These are phyloP conservation scores for Phenoliferia sp. DNA, from an alignment of 1,284 basidiomycete species.

Conservation along the genomic window DNA sequence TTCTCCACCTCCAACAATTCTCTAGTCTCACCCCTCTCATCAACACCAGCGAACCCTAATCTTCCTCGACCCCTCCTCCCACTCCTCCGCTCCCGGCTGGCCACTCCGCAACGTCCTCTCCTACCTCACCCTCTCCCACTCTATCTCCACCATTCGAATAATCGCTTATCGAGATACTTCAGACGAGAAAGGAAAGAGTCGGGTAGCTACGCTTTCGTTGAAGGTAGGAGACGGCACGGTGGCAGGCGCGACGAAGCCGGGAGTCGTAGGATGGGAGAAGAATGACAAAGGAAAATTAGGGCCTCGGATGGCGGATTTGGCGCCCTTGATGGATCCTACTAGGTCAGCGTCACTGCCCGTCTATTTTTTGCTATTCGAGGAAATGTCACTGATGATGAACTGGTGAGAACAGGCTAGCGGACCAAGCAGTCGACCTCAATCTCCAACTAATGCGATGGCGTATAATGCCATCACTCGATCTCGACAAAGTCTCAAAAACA, in stretches of 20 bases:
- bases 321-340: constrained; percentile 90
- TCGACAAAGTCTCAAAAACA: constrained; percentile 77
- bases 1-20: not conserved
- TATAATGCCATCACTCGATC: constrained; percentile 79
- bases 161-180: constrained; percentile 61
- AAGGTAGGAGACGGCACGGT: not conserved
- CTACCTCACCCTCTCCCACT: constrained; percentile 58
- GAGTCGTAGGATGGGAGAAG: constrained; percentile 91
- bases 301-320: constrained; percentile 83
- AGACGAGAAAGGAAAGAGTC: not conserved
- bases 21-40: not conserved
- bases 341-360: constrained; percentile 46
- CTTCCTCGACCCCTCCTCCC: constrained; percentile 84
- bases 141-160: constrained; percentile 51
- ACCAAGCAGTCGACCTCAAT: constrained; percentile 95
- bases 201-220: not conserved
- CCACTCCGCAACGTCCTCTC: constrained; percentile 85
- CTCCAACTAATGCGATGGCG: constrained; percentile 98
- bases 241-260: constrained; percentile 37
- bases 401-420: constrained; percentile 63
- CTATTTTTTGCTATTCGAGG: not conserved
- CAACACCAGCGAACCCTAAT: constrained; percentile 56
- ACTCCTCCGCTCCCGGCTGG: constrained; percentile 80
- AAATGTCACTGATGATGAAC: not conserved
- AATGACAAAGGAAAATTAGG: constrained; percentile 77